Conservation (phyloP, 805 yeast genomes). For the Saturnispora besseyi region DNA sequence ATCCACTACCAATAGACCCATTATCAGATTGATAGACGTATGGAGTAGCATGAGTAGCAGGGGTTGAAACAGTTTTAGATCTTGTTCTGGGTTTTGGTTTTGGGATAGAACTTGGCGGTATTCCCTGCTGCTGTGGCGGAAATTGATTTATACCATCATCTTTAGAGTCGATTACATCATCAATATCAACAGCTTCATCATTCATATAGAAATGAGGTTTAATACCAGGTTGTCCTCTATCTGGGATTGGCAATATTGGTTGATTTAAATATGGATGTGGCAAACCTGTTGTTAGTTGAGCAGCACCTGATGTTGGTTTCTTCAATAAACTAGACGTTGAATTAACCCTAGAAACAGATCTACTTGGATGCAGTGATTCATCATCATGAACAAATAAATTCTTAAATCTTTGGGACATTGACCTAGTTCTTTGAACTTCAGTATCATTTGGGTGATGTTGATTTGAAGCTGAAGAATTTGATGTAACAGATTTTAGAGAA, state of each 20-base stretch:
- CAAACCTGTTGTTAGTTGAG: neutral
- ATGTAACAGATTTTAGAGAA: neutral
- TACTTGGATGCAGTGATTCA: neutral
- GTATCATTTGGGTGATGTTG: neutral
- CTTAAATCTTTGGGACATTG: conserved; percentile 26
- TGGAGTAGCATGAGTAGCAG: neutral
- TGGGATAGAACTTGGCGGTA: neutral
- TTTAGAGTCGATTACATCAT: neutral
- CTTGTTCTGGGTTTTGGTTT: conserved; percentile 5
- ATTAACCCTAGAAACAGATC: neutral
- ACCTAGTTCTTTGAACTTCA: conserved; percentile 18
- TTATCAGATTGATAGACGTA: neutral
- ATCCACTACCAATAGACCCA: neutral
- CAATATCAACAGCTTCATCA: conserved; percentile 1
- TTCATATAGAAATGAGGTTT: neutral
- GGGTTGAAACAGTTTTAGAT: conserved; percentile 11
- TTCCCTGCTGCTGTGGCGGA: neutral
- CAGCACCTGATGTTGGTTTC: neutral
- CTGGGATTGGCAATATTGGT: conserved; percentile 13
- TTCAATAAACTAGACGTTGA: neutral
- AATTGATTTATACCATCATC: neutral
- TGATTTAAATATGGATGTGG: neutral
- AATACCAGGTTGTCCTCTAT: conserved; percentile 6
- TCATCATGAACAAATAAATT: conserved; percentile 18
- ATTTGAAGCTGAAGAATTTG: neutral